These are phyloP conservation scores for Curvularia sp. DNA, from an alignment of 2,329 filamentous ascomycete species.

Conservation along the genomic window DNA sequence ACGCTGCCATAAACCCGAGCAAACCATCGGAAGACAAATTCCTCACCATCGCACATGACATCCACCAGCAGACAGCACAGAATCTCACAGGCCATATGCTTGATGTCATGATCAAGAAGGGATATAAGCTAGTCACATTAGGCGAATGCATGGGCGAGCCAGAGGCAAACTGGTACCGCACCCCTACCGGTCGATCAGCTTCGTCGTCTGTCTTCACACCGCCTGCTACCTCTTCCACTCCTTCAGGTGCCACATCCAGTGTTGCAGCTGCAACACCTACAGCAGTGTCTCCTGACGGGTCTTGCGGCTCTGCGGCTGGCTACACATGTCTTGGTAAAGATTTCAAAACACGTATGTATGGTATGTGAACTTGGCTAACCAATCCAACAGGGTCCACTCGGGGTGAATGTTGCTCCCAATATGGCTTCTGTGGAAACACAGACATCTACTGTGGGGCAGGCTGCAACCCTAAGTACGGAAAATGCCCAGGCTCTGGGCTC, in stretches of 20 bases:
- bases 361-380: neutral
- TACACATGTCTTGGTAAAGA: slow-evolving; percentile 30
- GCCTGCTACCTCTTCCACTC: slow-evolving; percentile 29
- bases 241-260: slow-evolving; percentile 16
- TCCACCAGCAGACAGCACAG: slow-evolving; percentile 54
- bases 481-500: slow-evolving; percentile 13
- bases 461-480: slow-evolving; percentile 41
- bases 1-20: slow-evolving; percentile 49
- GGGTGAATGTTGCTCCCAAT: slow-evolving; percentile 49
- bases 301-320: slow-evolving; percentile 30
- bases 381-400: slow-evolving; percentile 30
- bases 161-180: slow-evolving; percentile 57
- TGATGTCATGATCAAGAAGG: slow-evolving; percentile 43
- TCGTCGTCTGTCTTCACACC: slow-evolving; percentile 20
- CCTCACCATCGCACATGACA: slow-evolving; percentile 62
- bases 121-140: slow-evolving; percentile 54
- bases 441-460: slow-evolving; percentile 35
- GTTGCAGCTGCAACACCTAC: slow-evolving; percentile 13
- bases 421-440: slow-evolving; percentile 50
- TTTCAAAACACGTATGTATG: neutral
- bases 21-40: slow-evolving; percentile 46
- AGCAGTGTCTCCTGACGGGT: slow-evolving; percentile 18
- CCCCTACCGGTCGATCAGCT: slow-evolving; percentile 18
- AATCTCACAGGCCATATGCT: slow-evolving; percentile 55
- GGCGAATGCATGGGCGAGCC: slow-evolving; percentile 57